A percentile compares a stretch with the other conserved stretches of the same genome.
These are phyloP conservation scores for Botrytis hyacinthi DNA, from an alignment of 2,329 filamentous ascomycete genomes.

Conservation along the genomic window DNA sequence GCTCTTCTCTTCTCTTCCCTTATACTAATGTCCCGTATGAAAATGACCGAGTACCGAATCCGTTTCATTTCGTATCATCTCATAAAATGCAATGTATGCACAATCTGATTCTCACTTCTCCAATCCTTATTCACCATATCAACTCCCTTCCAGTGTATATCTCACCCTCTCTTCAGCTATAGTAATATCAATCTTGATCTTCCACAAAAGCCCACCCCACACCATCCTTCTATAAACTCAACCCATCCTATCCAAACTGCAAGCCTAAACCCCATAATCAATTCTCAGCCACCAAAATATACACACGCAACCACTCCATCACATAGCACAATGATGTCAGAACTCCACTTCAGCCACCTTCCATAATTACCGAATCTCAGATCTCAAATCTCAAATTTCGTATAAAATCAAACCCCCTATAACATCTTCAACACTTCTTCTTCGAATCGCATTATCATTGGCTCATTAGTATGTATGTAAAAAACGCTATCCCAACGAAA, in stretches of 20 bases:
- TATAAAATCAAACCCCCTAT: background rate
- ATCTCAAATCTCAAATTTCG: background rate
- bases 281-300: background rate
- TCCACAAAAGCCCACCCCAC: background rate
- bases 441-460: background rate
- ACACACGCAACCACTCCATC: background rate
- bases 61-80: background rate
- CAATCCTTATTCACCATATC: background rate
- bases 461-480: background rate
- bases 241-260: background rate
- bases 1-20: background rate
- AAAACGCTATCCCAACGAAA: background rate
- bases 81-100: background rate
- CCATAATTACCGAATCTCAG: background rate
- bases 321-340: background rate
- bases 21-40: background rate
- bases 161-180: background rate
- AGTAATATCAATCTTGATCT: background rate
- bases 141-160: background rate
- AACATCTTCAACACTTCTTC: background rate
- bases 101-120: background rate
- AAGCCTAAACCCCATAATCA: background rate
- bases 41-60: background rate
- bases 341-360: background rate
- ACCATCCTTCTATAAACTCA: background rate